Evolutionary conservation across 352 stramenopile genomes (phyloP).

Genomic region (Phytophthora multivora): DNA sequence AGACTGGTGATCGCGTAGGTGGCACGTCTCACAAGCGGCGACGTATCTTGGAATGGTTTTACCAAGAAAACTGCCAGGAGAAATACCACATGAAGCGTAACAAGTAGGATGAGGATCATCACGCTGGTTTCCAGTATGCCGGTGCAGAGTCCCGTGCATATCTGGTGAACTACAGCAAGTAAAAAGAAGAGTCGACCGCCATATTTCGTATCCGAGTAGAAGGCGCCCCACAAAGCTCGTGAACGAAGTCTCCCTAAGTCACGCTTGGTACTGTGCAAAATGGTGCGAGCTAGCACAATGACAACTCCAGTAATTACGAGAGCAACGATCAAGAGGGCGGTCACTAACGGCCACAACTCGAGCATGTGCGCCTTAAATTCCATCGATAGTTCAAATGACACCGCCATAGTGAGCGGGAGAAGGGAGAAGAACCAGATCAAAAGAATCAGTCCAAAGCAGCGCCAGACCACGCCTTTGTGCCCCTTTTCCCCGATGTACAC

Average conservation of each 20-base stretch:
- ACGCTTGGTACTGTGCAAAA: conserved; percentile 39
- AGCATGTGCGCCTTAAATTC: conserved; percentile 37
- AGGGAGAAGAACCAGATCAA: conserved; percentile 60
- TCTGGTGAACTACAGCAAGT: conserved; percentile 44
- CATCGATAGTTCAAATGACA: conserved; percentile 64
- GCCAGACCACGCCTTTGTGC: conserved; percentile 42
- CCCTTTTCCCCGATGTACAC: background rate
- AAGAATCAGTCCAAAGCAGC: conserved; percentile 48
- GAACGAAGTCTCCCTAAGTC: conserved; percentile 41
- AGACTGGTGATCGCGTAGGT: conserved; percentile 37
- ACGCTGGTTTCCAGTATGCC: conserved; percentile 45
- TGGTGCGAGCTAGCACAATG: conserved; percentile 33
- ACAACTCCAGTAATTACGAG: conserved; percentile 35
- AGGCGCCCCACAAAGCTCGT: conserved; percentile 48
- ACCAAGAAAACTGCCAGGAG: conserved; percentile 35
- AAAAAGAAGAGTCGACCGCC: conserved; percentile 57
- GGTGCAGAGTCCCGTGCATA: conserved; percentile 47
- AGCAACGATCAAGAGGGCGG: conserved; percentile 40
- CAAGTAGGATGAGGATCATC: conserved; percentile 46
- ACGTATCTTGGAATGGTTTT: conserved; percentile 27
- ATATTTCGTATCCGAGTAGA: conserved; percentile 58
- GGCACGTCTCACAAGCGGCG: conserved; percentile 19
- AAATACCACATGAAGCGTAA: conserved; percentile 50
- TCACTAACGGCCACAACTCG: conserved; percentile 13
- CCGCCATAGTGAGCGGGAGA: conserved; percentile 52